Percentiles rank a stretch among this genome's conserved stretches.
phyloP scores from a whole-genome alignment of 805 yeast genomes.

The Ogataea wickerhamii region DNA sequence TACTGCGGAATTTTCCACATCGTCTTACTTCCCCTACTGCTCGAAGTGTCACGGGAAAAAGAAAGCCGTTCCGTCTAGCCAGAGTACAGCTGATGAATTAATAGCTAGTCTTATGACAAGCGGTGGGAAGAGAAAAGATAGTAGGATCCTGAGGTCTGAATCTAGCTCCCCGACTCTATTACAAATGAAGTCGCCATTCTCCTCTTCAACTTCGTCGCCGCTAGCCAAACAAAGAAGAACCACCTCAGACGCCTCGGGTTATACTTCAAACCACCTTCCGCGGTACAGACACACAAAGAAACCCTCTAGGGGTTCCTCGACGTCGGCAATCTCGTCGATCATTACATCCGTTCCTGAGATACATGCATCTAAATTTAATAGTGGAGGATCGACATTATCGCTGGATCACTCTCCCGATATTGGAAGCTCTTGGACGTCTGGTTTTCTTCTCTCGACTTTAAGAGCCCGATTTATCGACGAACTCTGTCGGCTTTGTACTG shows the following conservation, averaged over 20 bases:
- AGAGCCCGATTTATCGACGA: slow-evolving; percentile 24
- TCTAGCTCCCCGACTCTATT: slow-evolving; percentile 4
- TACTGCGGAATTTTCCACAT: slow-evolving; percentile 4
- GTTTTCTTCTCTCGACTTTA: slow-evolving; percentile 15
- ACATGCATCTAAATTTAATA: slow-evolving; percentile 12
- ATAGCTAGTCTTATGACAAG: slow-evolving; percentile 15
- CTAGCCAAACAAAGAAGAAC: slow-evolving; percentile 5
- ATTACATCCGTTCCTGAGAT: slow-evolving; percentile 28
- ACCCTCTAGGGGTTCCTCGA: slow-evolving; percentile 34
- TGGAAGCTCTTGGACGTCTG: slow-evolving; percentile 13
- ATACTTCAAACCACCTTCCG: background rate
- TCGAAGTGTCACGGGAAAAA: slow-evolving; percentile 16
- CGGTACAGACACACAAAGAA: slow-evolving; percentile 22
- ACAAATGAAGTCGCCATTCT: background rate
- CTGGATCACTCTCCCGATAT: slow-evolving; percentile 1
- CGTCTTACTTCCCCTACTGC: slow-evolving; percentile 27
- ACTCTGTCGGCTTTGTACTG: slow-evolving; percentile 17
- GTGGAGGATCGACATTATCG: slow-evolving; percentile 3
- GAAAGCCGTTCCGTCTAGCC: slow-evolving; percentile 24
- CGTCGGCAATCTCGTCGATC: slow-evolving; percentile 33
- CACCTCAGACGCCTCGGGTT: background rate
- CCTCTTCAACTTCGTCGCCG: slow-evolving; percentile 1
- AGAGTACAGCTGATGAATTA: slow-evolving; percentile 16
- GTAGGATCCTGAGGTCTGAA: background rate
- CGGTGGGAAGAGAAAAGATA: slow-evolving; percentile 9